Evolutionary conservation across 768 basidiomycete genomes (phyloP).

Genomic region (Russula vinacea): DNA sequence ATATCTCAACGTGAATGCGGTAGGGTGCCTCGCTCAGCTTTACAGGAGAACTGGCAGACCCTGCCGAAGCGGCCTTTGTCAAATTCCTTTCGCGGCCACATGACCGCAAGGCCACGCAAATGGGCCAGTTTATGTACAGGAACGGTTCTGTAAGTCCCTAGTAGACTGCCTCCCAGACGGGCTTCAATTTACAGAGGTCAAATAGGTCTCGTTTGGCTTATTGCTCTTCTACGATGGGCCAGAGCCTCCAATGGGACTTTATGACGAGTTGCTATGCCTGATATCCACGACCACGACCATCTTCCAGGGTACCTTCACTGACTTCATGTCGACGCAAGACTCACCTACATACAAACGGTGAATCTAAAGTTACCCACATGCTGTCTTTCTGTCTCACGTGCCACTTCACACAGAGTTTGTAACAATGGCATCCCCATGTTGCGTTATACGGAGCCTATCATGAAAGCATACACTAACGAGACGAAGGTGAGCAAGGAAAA

Average conservation of each 20-base stretch:
- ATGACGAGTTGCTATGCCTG: conserved; percentile 46
- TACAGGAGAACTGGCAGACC: background rate
- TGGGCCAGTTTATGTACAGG: conserved; percentile 1
- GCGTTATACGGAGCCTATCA: background rate
- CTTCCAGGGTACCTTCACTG: conserved; percentile 40
- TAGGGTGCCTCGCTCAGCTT: conserved; percentile 12
- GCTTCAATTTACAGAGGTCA: conserved; percentile 32
- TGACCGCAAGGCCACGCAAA: conserved; percentile 12
- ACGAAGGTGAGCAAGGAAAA: background rate
- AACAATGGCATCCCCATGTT: conserved; percentile 7
- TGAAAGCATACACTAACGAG: conserved; percentile 11
- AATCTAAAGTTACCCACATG: background rate
- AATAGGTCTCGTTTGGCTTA: conserved; percentile 9
- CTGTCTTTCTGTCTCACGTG: background rate
- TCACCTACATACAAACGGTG: conserved; percentile 31
- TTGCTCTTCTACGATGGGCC: conserved; percentile 55
- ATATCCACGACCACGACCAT: conserved; percentile 38
- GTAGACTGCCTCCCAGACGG: conserved; percentile 35
- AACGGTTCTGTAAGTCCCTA: conserved; percentile 30
- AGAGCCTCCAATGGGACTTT: conserved; percentile 43
- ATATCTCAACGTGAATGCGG: background rate
- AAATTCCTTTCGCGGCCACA: background rate
- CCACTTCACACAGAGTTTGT: conserved; percentile 22
- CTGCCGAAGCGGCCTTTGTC: conserved; percentile 1
- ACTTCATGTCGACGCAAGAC: conserved; percentile 36